phyloP scores from a whole-genome alignment of 2,329 filamentous ascomycete genomes.

The Beauveria varroae region DNA sequence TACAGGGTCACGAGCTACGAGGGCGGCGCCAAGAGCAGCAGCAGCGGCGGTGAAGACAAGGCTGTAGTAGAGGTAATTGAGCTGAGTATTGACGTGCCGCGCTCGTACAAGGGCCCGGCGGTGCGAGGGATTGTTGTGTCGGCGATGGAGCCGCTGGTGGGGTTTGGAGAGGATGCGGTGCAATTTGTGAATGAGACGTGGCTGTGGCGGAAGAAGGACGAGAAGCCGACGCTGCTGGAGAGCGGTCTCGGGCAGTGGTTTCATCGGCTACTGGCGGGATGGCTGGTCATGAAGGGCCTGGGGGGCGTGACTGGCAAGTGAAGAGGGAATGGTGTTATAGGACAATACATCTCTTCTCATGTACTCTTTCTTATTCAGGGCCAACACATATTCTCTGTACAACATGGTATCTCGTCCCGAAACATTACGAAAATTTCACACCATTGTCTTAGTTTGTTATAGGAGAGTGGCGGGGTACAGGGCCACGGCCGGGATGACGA shows the following conservation, averaged over 20 bases:
- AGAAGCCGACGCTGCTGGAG: slow-evolving; percentile 25
- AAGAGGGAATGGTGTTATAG: not conserved
- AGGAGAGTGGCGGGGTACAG: not conserved
- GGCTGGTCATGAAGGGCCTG: slow-evolving; percentile 22
- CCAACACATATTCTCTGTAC: not conserved
- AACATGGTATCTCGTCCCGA: not conserved
- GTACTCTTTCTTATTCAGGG: not conserved
- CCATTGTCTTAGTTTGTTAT: not conserved
- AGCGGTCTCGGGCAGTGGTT: slow-evolving; percentile 21
- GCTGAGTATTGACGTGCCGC: slow-evolving; percentile 23
- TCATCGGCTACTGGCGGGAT: slow-evolving; percentile 22
- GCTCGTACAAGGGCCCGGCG: slow-evolving; percentile 12
- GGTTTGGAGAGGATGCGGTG: slow-evolving; percentile 14
- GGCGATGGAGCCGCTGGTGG: not conserved
- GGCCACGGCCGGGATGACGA: not conserved
- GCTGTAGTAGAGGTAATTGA: slow-evolving; percentile 15
- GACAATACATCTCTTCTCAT: not conserved
- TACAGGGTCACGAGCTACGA: slow-evolving; percentile 22
- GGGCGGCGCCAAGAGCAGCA: not conserved
- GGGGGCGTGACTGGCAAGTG: not conserved
- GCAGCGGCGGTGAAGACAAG: slow-evolving; percentile 22
- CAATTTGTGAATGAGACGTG: slow-evolving; percentile 32
- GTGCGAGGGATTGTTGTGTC: slow-evolving; percentile 13
- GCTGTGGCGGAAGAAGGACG: slow-evolving; percentile 27
- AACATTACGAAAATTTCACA: not conserved